These are phyloP conservation scores for Rhynchospora breviuscula DNA, from an alignment of 176 grass and related monocot genomes.

Conservation along the genomic window DNA sequence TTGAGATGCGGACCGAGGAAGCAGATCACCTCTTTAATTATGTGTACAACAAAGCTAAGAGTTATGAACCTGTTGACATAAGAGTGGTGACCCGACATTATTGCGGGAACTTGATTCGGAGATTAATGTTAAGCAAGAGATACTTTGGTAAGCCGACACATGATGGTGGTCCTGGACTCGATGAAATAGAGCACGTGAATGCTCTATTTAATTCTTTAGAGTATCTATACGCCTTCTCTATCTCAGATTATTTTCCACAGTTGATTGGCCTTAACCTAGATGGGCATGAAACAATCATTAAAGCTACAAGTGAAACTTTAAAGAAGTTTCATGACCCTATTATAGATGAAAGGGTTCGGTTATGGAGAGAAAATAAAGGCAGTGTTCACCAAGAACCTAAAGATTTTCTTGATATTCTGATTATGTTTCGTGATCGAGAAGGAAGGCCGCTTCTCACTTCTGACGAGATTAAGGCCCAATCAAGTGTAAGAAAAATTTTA, in stretches of 20 bases:
- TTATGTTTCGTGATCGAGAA: no score
- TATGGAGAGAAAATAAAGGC: no score
- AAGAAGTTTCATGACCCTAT: slow-evolving; percentile 2
- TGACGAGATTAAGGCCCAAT: no score
- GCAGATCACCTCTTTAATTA: not conserved
- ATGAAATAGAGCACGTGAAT: slow-evolving; percentile 25
- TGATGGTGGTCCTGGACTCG: not conserved
- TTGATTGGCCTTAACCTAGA: slow-evolving; percentile 14
- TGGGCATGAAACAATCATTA: slow-evolving; percentile 25
- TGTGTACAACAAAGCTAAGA: not conserved
- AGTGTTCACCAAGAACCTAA: no score
- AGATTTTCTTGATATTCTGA: no score
- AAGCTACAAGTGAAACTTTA: not conserved
- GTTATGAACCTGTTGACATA: not conserved
- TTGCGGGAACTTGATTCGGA: slow-evolving; percentile 11
- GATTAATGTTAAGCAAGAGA: slow-evolving; percentile 20
- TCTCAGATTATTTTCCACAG: no score
- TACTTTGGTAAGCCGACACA: not conserved
- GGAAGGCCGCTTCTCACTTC: no score
- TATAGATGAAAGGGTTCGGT: no score
- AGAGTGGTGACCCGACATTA: not conserved
- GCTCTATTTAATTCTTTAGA: not conserved
- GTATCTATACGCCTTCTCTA: no score
- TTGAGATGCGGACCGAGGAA: not conserved
- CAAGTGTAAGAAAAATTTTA: no score